Evolutionary conservation across 352 stramenopile species (phyloP), one percentile per base, ranked within the genome.

Genomic region (Globisporangium spinosum): DNA sequence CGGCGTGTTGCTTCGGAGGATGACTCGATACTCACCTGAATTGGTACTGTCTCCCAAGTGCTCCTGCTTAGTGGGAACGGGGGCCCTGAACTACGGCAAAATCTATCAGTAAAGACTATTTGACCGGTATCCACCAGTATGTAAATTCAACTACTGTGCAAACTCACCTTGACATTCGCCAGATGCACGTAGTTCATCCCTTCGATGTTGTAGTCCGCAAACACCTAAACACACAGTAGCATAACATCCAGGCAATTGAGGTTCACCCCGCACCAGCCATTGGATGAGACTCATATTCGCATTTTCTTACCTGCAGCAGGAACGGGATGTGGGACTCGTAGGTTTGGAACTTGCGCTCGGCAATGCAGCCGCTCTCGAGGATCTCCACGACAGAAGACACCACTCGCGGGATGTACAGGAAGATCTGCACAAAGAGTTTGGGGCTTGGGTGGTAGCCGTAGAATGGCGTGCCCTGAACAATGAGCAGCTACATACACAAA

Each of bases 171-270:
- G 43, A 85, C 75, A 45, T 93, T 83, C 25, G 75, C 75, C 17
- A 97, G 70, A 60, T 87, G 79, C 23, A 97, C 68, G 10, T 79
- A 77, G 69, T 93, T 97, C 89, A 97, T 97, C n/a, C 91, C 91
- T 80, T 96, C 90, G 35, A 98, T 95, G 45, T 94, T 93, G 76
- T 97, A 96, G 70, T 98, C 91, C 1, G 90, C 88, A 77, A 97
- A 97, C 5, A 94, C 77, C 83, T 96, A 15, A 9, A 9, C 15
- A 10, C 20, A n/a, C 15, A 49, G 40, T 9, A 22, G 3, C 40
- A 47, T 47, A 4, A 8, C 3, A 8, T 15, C 40, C 40, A 47
- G 12, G 12, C 10, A 13, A 43, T 43, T 17, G 10, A 43, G 10
- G 17, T 17, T 43, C 13, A 43, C 17, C 35, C 35, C 12, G 13